These are phyloP conservation scores for Azolla pinnata DNA, from an alignment of 75 land plant species.

Conservation along the genomic window DNA sequence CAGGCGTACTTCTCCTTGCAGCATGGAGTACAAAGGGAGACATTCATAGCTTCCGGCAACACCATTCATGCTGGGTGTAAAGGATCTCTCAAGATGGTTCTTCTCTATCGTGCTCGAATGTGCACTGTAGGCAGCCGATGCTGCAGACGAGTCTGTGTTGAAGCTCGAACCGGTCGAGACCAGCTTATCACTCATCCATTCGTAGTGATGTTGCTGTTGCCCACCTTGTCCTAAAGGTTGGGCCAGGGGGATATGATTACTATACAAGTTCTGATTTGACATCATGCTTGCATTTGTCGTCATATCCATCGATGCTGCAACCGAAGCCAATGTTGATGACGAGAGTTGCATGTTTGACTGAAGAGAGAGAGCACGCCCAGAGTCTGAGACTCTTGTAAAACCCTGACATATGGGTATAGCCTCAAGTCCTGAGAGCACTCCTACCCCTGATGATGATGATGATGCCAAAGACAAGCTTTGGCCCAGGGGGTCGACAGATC, in stretches of 20 bases:
- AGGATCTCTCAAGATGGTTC: not conserved
- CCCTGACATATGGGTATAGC: constrained; percentile 29
- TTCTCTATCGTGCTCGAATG: not conserved
- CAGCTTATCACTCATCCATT: constrained; percentile 2
- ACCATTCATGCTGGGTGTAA: constrained; percentile 1
- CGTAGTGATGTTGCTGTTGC: constrained; percentile 1
- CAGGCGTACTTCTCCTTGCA: constrained; percentile 1
- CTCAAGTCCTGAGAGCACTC: constrained; percentile 22
- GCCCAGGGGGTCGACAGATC: constrained; percentile 22
- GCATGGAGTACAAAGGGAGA: not conserved
- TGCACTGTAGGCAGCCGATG: not conserved
- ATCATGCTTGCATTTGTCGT: not conserved
- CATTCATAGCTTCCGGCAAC: not conserved
- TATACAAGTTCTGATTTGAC: not conserved
- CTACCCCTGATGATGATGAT: constrained; percentile 25
- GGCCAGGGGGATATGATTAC: not conserved
- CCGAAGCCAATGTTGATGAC: constrained; percentile 18
- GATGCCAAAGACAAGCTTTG: constrained; percentile 27
- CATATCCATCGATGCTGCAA: constrained; percentile 5
- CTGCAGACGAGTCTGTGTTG: not conserved
- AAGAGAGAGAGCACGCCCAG: constrained; percentile 99
- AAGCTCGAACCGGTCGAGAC: not conserved
- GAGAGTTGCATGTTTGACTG: constrained; percentile 76
- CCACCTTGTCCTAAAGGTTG: not conserved
- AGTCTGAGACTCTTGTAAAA: constrained; percentile 48